Percentiles rank a stretch among this genome's conserved stretches.
These are phyloP conservation scores for Tilletia walkeri DNA, from an alignment of 1,284 basidiomycete species.

Conservation along the genomic window DNA sequence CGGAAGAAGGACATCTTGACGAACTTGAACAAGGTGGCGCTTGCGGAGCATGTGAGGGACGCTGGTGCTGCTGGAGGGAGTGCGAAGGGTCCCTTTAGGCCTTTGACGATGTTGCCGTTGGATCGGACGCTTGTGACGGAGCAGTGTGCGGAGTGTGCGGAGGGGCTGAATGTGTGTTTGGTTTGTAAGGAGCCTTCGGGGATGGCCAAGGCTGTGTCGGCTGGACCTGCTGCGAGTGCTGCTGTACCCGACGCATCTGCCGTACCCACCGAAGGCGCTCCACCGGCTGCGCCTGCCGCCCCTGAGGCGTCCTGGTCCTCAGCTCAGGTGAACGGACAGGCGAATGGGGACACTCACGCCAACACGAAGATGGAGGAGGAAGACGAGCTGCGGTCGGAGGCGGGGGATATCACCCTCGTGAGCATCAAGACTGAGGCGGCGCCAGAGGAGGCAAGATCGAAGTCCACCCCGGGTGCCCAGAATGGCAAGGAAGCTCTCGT, in stretches of 20 bases:
- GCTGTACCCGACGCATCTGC: too few relatives aligned
- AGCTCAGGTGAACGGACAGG: neutral
- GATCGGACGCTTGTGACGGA: slow-evolving; percentile 28
- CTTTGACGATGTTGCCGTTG: slow-evolving; percentile 25
- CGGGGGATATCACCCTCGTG: neutral
- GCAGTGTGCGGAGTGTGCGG: slow-evolving; percentile 33
- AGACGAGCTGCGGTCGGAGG: too few relatives aligned
- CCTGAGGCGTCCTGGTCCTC: neutral
- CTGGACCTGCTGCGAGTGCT: too few relatives aligned
- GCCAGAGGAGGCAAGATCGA: neutral
- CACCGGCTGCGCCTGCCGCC: too few relatives aligned
- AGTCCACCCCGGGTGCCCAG: neutral
- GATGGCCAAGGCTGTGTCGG: too few relatives aligned
- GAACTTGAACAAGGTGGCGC: slow-evolving; percentile 27
- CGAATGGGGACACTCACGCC: too few relatives aligned
- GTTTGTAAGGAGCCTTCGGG: slow-evolving; percentile 25
- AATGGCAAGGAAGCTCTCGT: slow-evolving; percentile 24
- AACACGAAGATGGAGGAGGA: slow-evolving; percentile 12
- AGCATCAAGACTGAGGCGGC: neutral
- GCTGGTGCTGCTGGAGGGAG: slow-evolving; percentile 19
- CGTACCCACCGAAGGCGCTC: too few relatives aligned
- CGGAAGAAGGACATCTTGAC: slow-evolving; percentile 27
- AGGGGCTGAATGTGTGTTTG: slow-evolving; percentile 30
- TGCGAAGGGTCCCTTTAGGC: slow-evolving; percentile 19
- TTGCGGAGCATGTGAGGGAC: neutral